Evolutionary conservation across 106 monocot species (phyloP).

Genomic region (Vanilla planifolia): DNA sequence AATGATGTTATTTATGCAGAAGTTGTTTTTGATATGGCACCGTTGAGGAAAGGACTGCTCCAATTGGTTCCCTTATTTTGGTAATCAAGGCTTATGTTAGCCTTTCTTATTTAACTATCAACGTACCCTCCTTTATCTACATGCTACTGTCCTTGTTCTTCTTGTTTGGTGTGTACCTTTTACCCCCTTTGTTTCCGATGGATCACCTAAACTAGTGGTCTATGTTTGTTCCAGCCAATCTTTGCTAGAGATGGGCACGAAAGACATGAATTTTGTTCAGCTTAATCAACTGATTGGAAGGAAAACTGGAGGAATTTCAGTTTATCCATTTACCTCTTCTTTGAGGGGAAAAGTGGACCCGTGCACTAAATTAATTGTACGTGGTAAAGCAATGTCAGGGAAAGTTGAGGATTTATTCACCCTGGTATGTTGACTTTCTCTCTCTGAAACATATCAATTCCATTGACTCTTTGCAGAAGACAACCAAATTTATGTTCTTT

Average conservation of each 20-base stretch:
- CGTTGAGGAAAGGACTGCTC: constrained; percentile 81
- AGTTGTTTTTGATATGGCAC: constrained; percentile 93
- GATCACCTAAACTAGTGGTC: background rate
- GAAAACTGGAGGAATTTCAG: constrained; percentile 95
- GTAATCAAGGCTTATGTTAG: constrained; percentile 36
- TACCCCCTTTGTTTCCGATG: background rate
- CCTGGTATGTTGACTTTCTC: constrained; percentile 43
- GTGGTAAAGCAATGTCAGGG: constrained; percentile 89
- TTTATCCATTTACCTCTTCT: constrained; percentile 94
- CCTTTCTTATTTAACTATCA: too few relatives aligned
- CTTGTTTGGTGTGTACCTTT: too few relatives aligned
- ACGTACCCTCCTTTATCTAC: background rate
- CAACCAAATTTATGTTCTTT: too few relatives aligned
- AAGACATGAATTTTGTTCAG: constrained; percentile 93
- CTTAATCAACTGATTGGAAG: constrained; percentile 97
- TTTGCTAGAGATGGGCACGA: constrained; percentile 98
- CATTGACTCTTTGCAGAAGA: too few relatives aligned
- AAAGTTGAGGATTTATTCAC: constrained; percentile 78
- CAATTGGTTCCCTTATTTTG: constrained; percentile 88
- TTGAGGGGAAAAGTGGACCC: constrained; percentile 78
- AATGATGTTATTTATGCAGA: constrained; percentile 97
- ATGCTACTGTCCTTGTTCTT: background rate
- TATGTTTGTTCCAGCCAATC: constrained; percentile 65
- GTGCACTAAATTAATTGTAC: constrained; percentile 70
- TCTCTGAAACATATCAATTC: background rate